Evolutionary conservation across 2,329 filamentous ascomycete species (phyloP).

Genomic region (Thielaviopsis populi): DNA sequence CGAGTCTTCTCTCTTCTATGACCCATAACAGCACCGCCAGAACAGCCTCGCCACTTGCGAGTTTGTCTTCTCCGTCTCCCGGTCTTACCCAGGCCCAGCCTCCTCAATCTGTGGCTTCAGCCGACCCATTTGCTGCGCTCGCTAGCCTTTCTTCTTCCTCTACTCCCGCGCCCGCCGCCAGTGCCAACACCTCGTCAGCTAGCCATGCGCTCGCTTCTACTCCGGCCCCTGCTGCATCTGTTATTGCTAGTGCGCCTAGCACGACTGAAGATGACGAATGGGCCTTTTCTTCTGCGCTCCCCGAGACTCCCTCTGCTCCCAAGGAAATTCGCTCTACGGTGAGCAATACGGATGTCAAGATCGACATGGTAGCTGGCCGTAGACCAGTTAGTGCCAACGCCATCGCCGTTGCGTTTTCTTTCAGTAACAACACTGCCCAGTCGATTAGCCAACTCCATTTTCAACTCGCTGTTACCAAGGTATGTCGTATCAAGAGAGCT

Average conservation of each 20-base stretch:
- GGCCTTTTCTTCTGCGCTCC: constrained; percentile 80
- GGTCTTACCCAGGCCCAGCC: neutral
- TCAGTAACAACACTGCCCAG: constrained; percentile 64
- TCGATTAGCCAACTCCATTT: constrained; percentile 71
- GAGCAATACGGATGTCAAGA: constrained; percentile 52
- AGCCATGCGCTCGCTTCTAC: constrained; percentile 18
- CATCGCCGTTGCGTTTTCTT: constrained; percentile 60
- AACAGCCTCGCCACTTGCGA: constrained; percentile 26
- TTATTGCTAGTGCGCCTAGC: constrained; percentile 23
- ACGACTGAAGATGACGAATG: constrained; percentile 69
- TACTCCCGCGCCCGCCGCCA: constrained; percentile 20
- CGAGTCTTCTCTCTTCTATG: constrained; percentile 47
- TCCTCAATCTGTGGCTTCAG: constrained; percentile 21
- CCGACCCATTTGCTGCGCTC: constrained; percentile 40
- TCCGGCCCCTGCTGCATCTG: constrained; percentile 21
- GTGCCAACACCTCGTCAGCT: neutral
- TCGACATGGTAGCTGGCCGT: constrained; percentile 58
- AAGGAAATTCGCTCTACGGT: constrained; percentile 50
- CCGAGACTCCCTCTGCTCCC: constrained; percentile 40
- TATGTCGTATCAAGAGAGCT: constrained; percentile 26
- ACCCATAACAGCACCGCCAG: constrained; percentile 44
- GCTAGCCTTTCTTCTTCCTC: constrained; percentile 20
- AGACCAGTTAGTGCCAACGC: constrained; percentile 36
- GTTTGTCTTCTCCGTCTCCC: constrained; percentile 35
- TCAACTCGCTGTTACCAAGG: constrained; percentile 86